Percentiles rank a stretch among this genome's conserved stretches.
Evolutionary conservation across 345 rosid genomes (phyloP).

Genomic region (Arabis hirsuta): DNA sequence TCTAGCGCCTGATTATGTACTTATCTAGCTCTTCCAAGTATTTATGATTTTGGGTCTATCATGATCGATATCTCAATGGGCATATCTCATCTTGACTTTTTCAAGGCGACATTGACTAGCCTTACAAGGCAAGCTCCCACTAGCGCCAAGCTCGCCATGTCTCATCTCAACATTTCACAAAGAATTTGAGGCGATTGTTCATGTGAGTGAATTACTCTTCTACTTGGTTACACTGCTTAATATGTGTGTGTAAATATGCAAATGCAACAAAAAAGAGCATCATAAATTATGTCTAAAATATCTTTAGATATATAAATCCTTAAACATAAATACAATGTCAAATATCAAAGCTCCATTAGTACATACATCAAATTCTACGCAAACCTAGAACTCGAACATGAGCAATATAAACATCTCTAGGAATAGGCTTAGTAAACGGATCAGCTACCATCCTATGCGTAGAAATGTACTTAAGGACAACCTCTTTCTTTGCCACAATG

Average conservation of each 20-base stretch:
- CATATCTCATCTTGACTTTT: slow-evolving; percentile 20
- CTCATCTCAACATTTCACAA: background rate
- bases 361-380: no score
- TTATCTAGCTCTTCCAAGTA: background rate
- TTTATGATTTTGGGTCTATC: background rate
- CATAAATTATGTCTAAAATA: background rate
- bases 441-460: background rate
- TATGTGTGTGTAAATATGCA: background rate
- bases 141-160: background rate
- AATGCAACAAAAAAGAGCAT: background rate
- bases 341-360: no score
- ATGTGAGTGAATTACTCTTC: slow-evolving; percentile 13
- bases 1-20: background rate
- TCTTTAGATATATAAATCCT: no score
- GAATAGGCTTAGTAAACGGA: background rate
- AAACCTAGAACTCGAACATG: no score
- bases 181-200: background rate
- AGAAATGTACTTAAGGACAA: background rate
- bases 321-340: no score
- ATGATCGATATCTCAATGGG: background rate
- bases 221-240: background rate
- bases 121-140: background rate
- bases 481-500: slow-evolving; percentile 1
- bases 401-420: no score
- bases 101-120: background rate